Percentiles rank a stretch among this genome's conserved stretches.
Conservation (phyloP, 495 filamentous ascomycete species). For the Hyaloscypha variabilis region DNA sequence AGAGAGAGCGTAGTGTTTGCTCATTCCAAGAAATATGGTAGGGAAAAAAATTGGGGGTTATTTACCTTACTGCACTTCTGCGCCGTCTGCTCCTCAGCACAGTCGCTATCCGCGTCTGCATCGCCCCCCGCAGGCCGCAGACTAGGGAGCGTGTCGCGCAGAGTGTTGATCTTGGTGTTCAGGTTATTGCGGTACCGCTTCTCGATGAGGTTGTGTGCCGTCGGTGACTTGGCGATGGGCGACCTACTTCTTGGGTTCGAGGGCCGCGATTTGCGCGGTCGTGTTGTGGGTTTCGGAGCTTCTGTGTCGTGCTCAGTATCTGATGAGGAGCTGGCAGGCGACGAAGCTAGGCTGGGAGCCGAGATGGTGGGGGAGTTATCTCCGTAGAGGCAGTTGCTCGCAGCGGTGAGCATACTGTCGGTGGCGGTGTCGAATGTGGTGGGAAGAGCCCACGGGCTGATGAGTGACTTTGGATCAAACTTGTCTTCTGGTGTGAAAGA, state of each 20-base stretch:
- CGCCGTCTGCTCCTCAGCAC: neutral
- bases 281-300: constrained; percentile 4
- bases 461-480: constrained; percentile 9
- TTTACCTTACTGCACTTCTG: constrained; percentile 25
- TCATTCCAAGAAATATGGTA: neutral
- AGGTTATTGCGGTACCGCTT: constrained; percentile 57
- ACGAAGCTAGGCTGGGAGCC: constrained; percentile 1
- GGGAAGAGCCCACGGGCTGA: constrained; percentile 3
- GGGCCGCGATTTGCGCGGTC: neutral
- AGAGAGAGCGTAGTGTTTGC: no score
- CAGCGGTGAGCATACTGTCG: neutral
- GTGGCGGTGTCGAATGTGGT: constrained; percentile 1
- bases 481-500: constrained; percentile 1
- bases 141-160: constrained; percentile 46
- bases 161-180: constrained; percentile 52
- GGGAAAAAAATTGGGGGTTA: neutral
- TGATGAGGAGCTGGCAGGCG: constrained; percentile 6
- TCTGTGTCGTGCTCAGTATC: constrained; percentile 1
- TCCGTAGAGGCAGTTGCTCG: neutral
- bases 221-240: neutral
- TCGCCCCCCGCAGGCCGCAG: constrained; percentile 9
- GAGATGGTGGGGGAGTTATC: neutral
- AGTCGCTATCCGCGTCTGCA: constrained; percentile 16
- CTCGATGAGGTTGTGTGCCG: constrained; percentile 54
- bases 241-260: constrained; percentile 8